These are phyloP conservation scores for Apiospora kogelbergensis DNA, from an alignment of 2,329 filamentous ascomycete species.

Conservation along the genomic window DNA sequence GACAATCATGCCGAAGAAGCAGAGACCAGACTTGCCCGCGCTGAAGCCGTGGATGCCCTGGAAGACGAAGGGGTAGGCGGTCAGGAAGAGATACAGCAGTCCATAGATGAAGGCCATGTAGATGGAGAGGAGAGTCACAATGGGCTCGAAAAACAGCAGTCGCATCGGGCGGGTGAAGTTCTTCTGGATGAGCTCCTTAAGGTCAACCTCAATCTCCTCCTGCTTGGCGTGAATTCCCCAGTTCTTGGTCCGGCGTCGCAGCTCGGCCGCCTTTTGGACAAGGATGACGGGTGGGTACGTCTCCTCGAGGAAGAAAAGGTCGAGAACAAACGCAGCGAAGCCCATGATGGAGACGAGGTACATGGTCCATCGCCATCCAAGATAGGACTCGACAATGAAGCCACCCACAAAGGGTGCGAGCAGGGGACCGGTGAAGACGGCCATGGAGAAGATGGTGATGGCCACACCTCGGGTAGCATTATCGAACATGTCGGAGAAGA, in stretches of 20 bases:
- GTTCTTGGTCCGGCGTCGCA: conserved; percentile 64
- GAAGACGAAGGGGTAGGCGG: conserved; percentile 82
- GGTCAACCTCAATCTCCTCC: conserved; percentile 69
- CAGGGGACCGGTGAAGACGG: conserved; percentile 66
- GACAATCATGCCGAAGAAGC: conserved; percentile 81
- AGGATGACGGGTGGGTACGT: conserved; percentile 70
- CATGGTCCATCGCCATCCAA: conserved; percentile 75
- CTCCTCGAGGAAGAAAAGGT: conserved; percentile 65
- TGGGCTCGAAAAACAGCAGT: conserved; percentile 67
- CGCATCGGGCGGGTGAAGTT: conserved; percentile 66
- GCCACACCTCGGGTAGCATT: conserved; percentile 60
- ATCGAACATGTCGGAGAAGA: conserved; percentile 72
- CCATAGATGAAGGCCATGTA: conserved; percentile 78
- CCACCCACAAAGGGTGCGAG: conserved; percentile 69
- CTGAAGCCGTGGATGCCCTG: conserved; percentile 69
- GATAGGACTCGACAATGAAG: conserved; percentile 61
- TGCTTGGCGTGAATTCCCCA: conserved; percentile 72
- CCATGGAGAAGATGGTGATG: conserved; percentile 59
- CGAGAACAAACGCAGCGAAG: conserved; percentile 56
- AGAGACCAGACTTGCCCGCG: conserved; percentile 69
- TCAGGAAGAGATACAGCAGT: conserved; percentile 77
- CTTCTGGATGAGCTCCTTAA: conserved; percentile 62
- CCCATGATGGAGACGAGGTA: conserved; percentile 65
- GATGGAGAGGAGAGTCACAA: conserved; percentile 65
- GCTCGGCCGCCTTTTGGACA: conserved; percentile 57